Evolutionary conservation across 768 basidiomycete genomes (phyloP), one percentile per base, ranked within the genome.

Genomic region (Termitomyces sp.): DNA sequence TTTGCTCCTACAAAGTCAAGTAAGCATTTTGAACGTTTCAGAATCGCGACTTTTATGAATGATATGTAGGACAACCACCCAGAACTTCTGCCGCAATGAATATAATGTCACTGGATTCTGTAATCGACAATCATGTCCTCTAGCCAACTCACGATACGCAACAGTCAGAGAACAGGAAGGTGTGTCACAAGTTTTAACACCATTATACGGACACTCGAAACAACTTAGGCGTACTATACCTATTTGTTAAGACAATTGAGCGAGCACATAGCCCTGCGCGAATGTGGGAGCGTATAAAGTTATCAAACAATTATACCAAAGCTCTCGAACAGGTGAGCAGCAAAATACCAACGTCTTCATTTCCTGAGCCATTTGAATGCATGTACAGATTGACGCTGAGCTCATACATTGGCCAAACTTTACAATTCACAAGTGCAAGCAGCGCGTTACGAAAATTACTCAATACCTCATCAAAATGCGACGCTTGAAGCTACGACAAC

Each of bases 1-100:
- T 98, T 72, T 99, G 97, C 78, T 97, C 96, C 0, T 99, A 96
- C 74, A 98, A 98, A 90, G 95, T 99, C 80, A 98, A 96, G 96
- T 95, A 65, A 70, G 92, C 78, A 10, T 47, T 56, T 32, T 20
- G 22, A 30, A 13, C 4, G 9, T 16, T 24, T 45, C n/a, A 32
- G 18, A 28, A 14, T 52, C 36, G 26, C 16, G 40, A 30, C 49
- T 43, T 30, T 9, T 28, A 51, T 62, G 60, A 53, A 64, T 54
- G 50, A 35, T 60, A 35, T 58, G 16, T 70, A 96, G 94, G 72
- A 96, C 96, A 0, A 78, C 85, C 2, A 97, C 94, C 2, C 96
- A 98, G 73, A 98, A 97, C 70, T 98, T 99, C 76, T 98, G 97
- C 74, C 80, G 95, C 54, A 99, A 99, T 72, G 94, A 97, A 75